These are phyloP conservation scores for Castanea mollissima DNA, from an alignment of 306 rosid genomes.

Conservation along the genomic window DNA sequence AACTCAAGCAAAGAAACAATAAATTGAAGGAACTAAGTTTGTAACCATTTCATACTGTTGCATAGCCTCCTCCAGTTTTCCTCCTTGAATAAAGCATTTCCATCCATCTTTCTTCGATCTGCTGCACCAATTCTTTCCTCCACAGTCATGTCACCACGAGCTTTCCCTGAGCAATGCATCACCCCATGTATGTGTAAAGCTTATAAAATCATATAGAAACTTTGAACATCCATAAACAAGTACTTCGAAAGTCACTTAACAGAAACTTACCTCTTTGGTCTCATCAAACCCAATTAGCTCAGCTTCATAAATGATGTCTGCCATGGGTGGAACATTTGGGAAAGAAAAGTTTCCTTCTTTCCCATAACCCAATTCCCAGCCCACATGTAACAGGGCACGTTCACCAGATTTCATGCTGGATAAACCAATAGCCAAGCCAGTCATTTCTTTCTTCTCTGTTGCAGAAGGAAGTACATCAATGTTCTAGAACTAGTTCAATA, in stretches of 20 bases:
- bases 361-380: conserved; percentile 95
- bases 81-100: conserved; percentile 80
- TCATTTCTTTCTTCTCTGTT: conserved; percentile 90
- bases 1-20: background rate
- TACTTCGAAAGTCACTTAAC: background rate
- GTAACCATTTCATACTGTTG: conserved; percentile 98
- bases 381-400: conserved; percentile 72
- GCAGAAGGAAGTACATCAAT: conserved; percentile 22
- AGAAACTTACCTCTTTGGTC: conserved; percentile 70
- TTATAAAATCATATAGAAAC: background rate
- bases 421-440: conserved; percentile 86
- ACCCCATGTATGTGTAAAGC: background rate
- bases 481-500: conserved; percentile 5
- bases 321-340: conserved; percentile 95
- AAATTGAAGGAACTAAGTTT: conserved; percentile 37
- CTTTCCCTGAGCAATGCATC: conserved; percentile 52
- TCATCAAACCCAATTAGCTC: conserved; percentile 94
- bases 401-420: conserved; percentile 90
- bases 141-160: conserved; percentile 93
- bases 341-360: conserved; percentile 86
- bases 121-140: conserved; percentile 95
- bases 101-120: conserved; percentile 88
- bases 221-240: background rate
- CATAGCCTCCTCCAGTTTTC: conserved; percentile 95
- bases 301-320: conserved; percentile 86